Conservation (phyloP, 768 basidiomycete species). For the Hebeloma cylindrosporum region DNA sequence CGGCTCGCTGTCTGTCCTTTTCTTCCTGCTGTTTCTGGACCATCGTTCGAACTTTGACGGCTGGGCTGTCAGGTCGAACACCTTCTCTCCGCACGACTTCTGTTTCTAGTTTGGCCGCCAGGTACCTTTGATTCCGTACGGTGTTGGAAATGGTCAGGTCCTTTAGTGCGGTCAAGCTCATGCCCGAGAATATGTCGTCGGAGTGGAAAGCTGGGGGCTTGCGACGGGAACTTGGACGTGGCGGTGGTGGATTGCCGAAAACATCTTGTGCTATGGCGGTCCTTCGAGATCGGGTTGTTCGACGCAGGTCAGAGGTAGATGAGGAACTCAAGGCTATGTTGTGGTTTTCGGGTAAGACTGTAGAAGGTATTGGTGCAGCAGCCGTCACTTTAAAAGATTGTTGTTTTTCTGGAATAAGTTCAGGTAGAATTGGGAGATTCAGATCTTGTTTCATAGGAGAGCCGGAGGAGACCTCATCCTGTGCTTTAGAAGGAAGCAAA, state of each 20-base stretch:
- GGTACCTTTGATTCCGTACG: slow-evolving; percentile 64
- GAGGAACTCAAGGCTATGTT: no score
- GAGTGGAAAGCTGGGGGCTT: slow-evolving; percentile 34
- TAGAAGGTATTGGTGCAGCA: slow-evolving; percentile 6
- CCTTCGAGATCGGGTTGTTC: slow-evolving; percentile 53
- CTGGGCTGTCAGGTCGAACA: slow-evolving; percentile 72
- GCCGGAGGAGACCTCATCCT: slow-evolving; percentile 18
- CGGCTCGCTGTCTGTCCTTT: slow-evolving; percentile 49
- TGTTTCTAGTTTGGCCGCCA: slow-evolving; percentile 60
- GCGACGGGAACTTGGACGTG: slow-evolving; percentile 41
- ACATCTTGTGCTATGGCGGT: slow-evolving; percentile 34
- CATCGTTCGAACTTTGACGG: slow-evolving; percentile 69
- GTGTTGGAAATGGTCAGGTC: slow-evolving; percentile 75
- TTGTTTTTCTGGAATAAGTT: background rate
- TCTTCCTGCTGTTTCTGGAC: slow-evolving; percentile 69
- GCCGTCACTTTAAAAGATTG: background rate
- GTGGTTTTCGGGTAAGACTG: no score
- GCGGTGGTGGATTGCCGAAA: slow-evolving; percentile 30
- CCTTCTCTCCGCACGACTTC: slow-evolving; percentile 72
- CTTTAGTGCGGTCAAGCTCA: slow-evolving; percentile 69
- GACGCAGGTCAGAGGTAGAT: slow-evolving; percentile 34
- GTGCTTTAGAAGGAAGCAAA: slow-evolving; percentile 7
- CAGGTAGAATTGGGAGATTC: background rate
- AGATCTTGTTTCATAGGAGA: slow-evolving; percentile 27
- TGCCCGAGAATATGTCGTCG: slow-evolving; percentile 54